Evolutionary conservation across 371 early-diverging fungal genomes (phyloP), one percentile per base, ranked within the genome.

Genomic region (Mucor racemosus): DNA sequence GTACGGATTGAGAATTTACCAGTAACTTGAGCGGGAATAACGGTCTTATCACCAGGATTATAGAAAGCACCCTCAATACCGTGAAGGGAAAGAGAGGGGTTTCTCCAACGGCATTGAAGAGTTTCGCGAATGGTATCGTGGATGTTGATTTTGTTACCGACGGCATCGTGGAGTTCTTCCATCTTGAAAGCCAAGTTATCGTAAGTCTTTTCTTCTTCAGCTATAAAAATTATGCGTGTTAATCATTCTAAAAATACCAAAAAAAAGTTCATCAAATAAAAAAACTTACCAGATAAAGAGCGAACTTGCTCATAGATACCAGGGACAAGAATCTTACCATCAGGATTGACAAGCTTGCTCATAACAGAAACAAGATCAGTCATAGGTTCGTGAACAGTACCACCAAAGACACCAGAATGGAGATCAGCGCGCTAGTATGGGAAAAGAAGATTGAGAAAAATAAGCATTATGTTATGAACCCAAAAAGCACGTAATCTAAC

Each of bases 31-130:
- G 97, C 94, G 33, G 99, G 99, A 69, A 99, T 95, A 17, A 99
- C 99, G 13, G 99, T 99, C 88, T 99, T 97, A 75, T 89, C 92
- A 65, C 98, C 97, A 17, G 96, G 81, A 40, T 90, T 88, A 74
- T 94, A 95, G 82, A 97, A 97, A 4, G 97, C 97, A 65, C 98
- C 98, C 82, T 98, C 97, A 67, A 97, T 88, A 70, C 99, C 99
- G 84, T 99, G 99, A 41, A 99, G 83, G 14, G 96, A 95, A 50
- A 97, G 88, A 46, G 98, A 94, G 31, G 98, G 99, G 86, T 86
- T 93, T 62, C 99, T 88, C 99, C 98, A 97, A 72, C 94, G 90
- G 68, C 87, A 85, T 83, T 95, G 96, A 72, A 99, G 86, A 36
- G 92, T 91, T 54, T 88, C 84, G 66, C 85, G 88, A 60, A 90